Base-by-base conservation (phyloP, 2,329 filamentous ascomycete genomes). In the Pseudogymnoascus sp. region DNA sequence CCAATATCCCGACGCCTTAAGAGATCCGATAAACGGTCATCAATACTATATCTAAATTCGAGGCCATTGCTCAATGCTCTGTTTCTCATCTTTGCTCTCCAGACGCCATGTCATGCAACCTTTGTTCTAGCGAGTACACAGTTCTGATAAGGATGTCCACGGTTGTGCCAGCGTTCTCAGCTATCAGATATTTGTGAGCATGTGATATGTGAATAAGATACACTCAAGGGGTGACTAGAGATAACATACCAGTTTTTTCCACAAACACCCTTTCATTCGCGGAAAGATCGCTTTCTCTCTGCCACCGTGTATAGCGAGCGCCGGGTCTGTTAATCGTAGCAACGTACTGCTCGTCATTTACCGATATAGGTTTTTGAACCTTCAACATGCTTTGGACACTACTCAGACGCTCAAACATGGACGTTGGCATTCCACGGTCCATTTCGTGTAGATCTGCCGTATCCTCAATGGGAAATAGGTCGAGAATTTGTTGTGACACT, bases 231-330 rank as follows among this genome's bases (percentile, higher is more conserved):
- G 12, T n/a, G 21, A n/a, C 14, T 29, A 26, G 29, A 16, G 71
- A 2, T 74, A 62, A 45, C 72, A 29, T 72, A 61, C 79, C 78
- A 39, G 76, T 76, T 64, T 74, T 73, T 11, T 70, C 69, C 64
- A 79, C 80, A 52, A 82, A 77, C 0, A 68, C 66, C 45, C 70
- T 78, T 0, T 77, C 78, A 2, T 68, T 65, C 6, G 73, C 72
- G 0, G 77, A 74, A 31, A 82, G 71, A 7, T 82, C 78, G 4
- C 74, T 72, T n/a, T 73, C 69, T 4, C 63, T 73, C 14, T 75
- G 73, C 65, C 75, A 78, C 4, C 71, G 65, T 37, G 68, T 69
- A 63, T 78, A 73, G 10, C 71, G 64, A 2, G 72, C 71, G 1
- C 75, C 76, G 6, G 73, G 66, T 31, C 74, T 68, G 26, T 65